Percentiles rank a stretch among this genome's conserved stretches.
Evolutionary conservation across 208 protist species (phyloP).

Genomic region (Trypanosoma cruzi): DNA sequence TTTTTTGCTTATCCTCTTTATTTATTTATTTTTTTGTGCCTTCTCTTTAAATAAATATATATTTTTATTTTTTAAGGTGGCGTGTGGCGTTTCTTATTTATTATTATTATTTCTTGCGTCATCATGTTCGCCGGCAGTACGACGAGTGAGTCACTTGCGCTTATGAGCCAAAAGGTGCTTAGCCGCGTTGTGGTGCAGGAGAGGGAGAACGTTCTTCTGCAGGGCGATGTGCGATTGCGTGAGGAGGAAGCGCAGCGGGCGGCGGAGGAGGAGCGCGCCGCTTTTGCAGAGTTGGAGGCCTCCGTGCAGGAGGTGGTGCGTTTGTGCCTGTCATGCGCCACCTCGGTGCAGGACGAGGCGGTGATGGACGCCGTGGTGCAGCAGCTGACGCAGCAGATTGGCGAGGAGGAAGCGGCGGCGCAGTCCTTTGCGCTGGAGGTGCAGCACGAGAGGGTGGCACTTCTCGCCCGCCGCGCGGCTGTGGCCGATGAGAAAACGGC

Average conservation of each 20-base stretch:
- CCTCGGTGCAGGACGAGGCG: not conserved
- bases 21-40: no score
- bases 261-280: not conserved
- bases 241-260: slow-evolving; percentile 4
- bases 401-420: slow-evolving; percentile 11
- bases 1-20: not conserved
- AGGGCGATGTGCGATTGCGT: not conserved
- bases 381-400: not conserved
- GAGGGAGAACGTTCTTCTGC: slow-evolving; percentile 14
- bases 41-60: no score
- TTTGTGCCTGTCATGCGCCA: slow-evolving; percentile 12
- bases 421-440: slow-evolving; percentile 11
- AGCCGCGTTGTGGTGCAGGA: slow-evolving; percentile 19
- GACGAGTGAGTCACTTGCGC: not conserved
- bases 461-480: slow-evolving; percentile 1
- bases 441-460: not conserved
- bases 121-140: not conserved
- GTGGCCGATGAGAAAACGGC: not conserved
- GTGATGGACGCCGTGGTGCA: not conserved
- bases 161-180: slow-evolving; percentile 11
- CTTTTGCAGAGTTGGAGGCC: not conserved
- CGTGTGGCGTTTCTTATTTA: not conserved
- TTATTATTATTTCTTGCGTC: not conserved
- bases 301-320: slow-evolving; percentile 10
- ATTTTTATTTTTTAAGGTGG: no score